Evolutionary conservation across 208 protist species (phyloP).

Genomic region (Leishmania amazonensis): DNA sequence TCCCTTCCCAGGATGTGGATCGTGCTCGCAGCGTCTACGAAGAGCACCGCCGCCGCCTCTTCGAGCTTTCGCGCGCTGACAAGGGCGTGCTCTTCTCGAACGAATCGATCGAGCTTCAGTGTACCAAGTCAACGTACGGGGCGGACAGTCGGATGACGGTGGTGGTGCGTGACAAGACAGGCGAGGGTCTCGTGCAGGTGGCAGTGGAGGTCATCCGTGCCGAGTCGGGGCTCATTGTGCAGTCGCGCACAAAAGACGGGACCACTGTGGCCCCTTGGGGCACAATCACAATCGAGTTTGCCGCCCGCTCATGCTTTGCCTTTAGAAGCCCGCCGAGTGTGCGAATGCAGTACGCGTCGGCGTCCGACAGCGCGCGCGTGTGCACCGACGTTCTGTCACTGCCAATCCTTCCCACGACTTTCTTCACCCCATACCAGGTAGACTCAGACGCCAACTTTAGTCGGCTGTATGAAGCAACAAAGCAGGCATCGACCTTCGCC

Average conservation of each 20-base stretch:
- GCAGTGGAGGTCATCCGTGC: constrained; percentile 47
- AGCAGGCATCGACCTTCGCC: constrained; percentile 26
- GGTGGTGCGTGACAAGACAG: constrained; percentile 31
- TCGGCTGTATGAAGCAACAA: constrained; percentile 44
- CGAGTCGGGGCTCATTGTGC: constrained; percentile 59
- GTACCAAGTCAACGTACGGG: constrained; percentile 43
- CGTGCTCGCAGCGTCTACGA: constrained; percentile 33
- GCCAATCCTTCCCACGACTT: constrained; percentile 61
- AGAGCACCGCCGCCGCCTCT: constrained; percentile 41
- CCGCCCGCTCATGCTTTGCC: constrained; percentile 58
- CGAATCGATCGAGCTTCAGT: constrained; percentile 52
- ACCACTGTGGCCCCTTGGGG: constrained; percentile 22
- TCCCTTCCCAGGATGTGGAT: constrained; percentile 50
- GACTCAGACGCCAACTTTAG: constrained; percentile 37
- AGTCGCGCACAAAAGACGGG: constrained; percentile 47
- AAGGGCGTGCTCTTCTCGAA: constrained; percentile 54
- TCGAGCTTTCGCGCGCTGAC: constrained; percentile 20
- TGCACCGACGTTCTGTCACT: constrained; percentile 57
- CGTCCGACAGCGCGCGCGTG: constrained; percentile 2
- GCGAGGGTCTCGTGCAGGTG: constrained; percentile 32
- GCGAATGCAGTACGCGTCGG: constrained; percentile 48
- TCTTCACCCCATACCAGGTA: constrained; percentile 68
- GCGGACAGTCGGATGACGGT: constrained; percentile 59
- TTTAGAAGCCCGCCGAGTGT: constrained; percentile 65
- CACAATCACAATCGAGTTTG: constrained; percentile 56